Conservation (phyloP, 1,284 basidiomycete genomes). For the Apiotrichum mycotoxinovorans region DNA sequence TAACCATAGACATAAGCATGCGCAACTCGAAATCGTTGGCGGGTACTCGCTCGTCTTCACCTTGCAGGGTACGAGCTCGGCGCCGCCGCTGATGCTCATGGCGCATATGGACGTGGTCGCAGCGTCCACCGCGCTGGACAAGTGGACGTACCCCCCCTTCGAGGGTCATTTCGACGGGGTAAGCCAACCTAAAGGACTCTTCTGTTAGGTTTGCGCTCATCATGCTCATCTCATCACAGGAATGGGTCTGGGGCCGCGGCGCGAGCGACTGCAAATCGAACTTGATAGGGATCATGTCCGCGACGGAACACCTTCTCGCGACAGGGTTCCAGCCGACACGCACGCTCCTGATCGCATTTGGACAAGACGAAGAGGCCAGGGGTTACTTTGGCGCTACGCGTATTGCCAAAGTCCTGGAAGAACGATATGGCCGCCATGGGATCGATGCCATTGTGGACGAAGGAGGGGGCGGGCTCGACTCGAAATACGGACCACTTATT, state of each 20-base stretch:
- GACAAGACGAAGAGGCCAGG: constrained; percentile 16
- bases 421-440: constrained; percentile 14
- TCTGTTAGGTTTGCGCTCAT: too few relatives aligned
- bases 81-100: constrained; percentile 13
- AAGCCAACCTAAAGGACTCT: too few relatives aligned
- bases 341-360: constrained; percentile 13
- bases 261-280: constrained; percentile 18
- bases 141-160: constrained; percentile 17
- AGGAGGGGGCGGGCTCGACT: constrained; percentile 11
- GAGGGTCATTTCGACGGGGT: constrained; percentile 12
- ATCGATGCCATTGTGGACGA: constrained; percentile 17
- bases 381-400: constrained; percentile 6
- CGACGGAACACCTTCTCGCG: constrained; percentile 12
- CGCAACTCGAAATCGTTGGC: constrained; percentile 8
- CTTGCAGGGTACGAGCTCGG: constrained; percentile 4
- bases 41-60: constrained; percentile 19
- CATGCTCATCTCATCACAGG: not conserved
- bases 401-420: constrained; percentile 4
- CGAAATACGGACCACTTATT: constrained; percentile 11
- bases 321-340: constrained; percentile 5
- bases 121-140: constrained; percentile 3
- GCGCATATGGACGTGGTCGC: constrained; percentile 16
- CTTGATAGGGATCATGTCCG: constrained; percentile 15
- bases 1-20: constrained; percentile 3
- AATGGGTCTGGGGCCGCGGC: constrained; percentile 20